Evolutionary conservation across 345 rosid genomes (phyloP), one percentile per base, ranked within the genome.

Genomic region (Diplotaxis tenuifolia): DNA sequence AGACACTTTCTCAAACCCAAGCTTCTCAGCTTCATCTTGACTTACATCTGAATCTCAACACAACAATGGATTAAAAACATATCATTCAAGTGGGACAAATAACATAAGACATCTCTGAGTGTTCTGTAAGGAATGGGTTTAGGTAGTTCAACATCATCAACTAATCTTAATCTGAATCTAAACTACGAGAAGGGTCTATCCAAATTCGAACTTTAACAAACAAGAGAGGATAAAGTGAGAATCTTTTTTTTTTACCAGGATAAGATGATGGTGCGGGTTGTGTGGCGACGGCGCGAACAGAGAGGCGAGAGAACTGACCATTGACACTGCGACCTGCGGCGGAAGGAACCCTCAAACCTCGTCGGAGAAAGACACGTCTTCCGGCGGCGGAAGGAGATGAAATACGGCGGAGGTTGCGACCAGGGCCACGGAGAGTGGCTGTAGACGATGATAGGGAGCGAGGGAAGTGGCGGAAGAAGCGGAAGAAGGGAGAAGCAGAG

Each of bases 1-100:
- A 0, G 96, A 84, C 0, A 94, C 88, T 75, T 86, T 89, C 79
- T 91, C 91, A 70, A 91, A 94, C 32, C 98, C 98, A 74, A 80
- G 79, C 84, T 83, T 86, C 83, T 82, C 87, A 67, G 82, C 86
- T 75, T 83, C 97, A 71, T 87, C 84, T 12, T 79, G 72, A 25
- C 58, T 76, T 54, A 70, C 72, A 80, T 83, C 96, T 89, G 68
- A 72, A 71, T n/a, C 75, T 45, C 52, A 54, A 28, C 22, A 22
- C 1, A 0, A 25, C 1, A 25, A 1, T 25, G 28, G 28, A 25
- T 25, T 25, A 25, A 25, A 23, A 25, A 25, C 28, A 25, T 25
- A 25, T 25, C 28, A 25, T 25, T 25, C 28, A 25, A 25, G 9
- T 53, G 64, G 14, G 29, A 45, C 34, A 38, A 68, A 34, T 7